Evolutionary conservation across 2,329 filamentous ascomycete genomes (phyloP).

Genomic region (Xylaria sp.): DNA sequence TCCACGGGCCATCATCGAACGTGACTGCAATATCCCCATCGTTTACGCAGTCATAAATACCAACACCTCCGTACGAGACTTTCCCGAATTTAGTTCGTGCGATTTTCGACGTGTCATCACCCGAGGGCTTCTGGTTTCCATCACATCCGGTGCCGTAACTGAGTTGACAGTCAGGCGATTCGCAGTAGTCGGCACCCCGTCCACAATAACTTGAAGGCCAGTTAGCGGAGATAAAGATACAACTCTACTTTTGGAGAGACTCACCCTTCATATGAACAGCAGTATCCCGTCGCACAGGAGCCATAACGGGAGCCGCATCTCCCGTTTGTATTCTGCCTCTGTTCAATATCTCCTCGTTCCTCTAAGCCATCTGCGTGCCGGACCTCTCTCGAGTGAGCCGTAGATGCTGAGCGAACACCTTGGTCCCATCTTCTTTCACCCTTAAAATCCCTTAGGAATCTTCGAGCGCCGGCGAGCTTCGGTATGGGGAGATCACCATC

Average conservation of each 20-base stretch:
- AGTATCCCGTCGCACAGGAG: constrained; percentile 46
- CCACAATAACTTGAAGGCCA: constrained; percentile 46
- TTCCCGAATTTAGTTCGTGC: constrained; percentile 58
- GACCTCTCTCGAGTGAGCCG: constrained; percentile 25
- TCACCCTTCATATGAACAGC: constrained; percentile 50
- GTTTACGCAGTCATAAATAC: constrained; percentile 61
- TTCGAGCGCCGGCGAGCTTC: constrained; percentile 46
- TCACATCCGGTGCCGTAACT: constrained; percentile 60
- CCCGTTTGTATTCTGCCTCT: constrained; percentile 44
- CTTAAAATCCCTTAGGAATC: constrained; percentile 44
- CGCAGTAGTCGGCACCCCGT: constrained; percentile 44
- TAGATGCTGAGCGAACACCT: constrained; percentile 21
- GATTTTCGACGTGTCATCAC: constrained; percentile 58
- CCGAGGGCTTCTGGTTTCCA: constrained; percentile 58
- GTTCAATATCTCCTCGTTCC: constrained; percentile 37
- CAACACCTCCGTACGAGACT: constrained; percentile 59
- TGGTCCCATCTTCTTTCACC: constrained; percentile 44
- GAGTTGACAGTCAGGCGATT: constrained; percentile 51
- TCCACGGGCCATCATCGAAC: constrained; percentile 71
- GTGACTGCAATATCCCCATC: constrained; percentile 70
- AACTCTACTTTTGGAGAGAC: constrained; percentile 20
- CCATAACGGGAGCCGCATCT: constrained; percentile 45
- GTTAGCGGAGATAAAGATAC: constrained; percentile 32
- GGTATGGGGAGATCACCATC: constrained; percentile 40
- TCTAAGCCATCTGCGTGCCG: constrained; percentile 27